Conservation (phyloP, 2,329 filamentous ascomycete genomes). For the Claviceps sp. region DNA sequence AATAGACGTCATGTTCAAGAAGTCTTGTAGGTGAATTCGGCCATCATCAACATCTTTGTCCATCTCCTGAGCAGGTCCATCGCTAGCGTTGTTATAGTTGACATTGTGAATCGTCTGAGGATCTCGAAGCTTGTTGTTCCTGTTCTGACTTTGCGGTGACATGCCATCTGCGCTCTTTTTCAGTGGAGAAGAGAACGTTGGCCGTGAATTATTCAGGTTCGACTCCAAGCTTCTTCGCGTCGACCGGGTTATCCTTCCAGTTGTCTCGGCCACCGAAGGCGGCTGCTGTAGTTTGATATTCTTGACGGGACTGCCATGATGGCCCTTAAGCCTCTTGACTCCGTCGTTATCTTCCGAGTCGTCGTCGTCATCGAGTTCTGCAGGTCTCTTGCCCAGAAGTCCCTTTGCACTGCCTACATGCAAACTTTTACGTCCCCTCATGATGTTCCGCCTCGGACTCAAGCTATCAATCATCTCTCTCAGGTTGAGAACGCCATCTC, state of each 20-base stretch:
- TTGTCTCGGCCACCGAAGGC: constrained; percentile 52
- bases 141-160: constrained; percentile 36
- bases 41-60: constrained; percentile 39
- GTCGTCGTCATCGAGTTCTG: constrained; percentile 55
- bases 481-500: constrained; percentile 52
- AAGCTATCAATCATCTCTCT: constrained; percentile 67
- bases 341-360: constrained; percentile 45
- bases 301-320: constrained; percentile 64
- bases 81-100: constrained; percentile 27
- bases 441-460: constrained; percentile 57
- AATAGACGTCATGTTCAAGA: constrained; percentile 89
- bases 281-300: constrained; percentile 57
- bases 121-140: constrained; percentile 40
- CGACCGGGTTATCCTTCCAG: constrained; percentile 43
- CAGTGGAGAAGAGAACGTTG: constrained; percentile 32
- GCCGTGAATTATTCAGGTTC: constrained; percentile 27
- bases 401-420: constrained; percentile 63
- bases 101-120: constrained; percentile 32
- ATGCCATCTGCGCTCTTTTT: constrained; percentile 35
- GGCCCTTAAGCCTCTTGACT: constrained; percentile 57
- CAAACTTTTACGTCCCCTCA: constrained; percentile 61
- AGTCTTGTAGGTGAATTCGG: constrained; percentile 75
- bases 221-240: constrained; percentile 33
- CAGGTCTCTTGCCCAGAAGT: constrained; percentile 59
- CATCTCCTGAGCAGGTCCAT: constrained; percentile 27